A percentile compares a stretch with the other conserved stretches of the same genome.
Evolutionary conservation across 2,329 filamentous ascomycete genomes (phyloP).

Genomic region (Aureobasidium sp.): DNA sequence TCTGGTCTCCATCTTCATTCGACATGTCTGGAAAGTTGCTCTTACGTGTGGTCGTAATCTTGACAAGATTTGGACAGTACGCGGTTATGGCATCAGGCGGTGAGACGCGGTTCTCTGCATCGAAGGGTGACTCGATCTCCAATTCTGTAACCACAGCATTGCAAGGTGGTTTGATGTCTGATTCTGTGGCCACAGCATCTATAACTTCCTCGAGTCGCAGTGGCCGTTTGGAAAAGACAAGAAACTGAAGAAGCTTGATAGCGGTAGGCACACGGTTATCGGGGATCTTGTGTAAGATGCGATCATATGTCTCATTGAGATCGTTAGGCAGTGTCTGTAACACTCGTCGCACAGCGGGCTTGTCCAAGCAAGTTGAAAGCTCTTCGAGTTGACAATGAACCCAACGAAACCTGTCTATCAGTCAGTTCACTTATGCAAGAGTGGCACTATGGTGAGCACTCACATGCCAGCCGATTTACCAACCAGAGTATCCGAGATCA

Average conservation of each 20-base stretch:
- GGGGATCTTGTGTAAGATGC: not conserved
- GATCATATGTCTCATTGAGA: not conserved
- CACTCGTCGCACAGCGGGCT: not conserved
- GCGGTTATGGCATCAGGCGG: not conserved
- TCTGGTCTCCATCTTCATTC: not conserved
- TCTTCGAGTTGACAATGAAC: constrained; percentile 12
- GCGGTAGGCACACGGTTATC: constrained; percentile 1
- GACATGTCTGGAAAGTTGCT: no score
- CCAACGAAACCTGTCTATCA: not conserved
- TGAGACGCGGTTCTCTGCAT: not conserved
- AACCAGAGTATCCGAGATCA: not conserved
- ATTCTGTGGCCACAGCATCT: not conserved
- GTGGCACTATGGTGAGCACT: no score
- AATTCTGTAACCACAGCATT: not conserved
- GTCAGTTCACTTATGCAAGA: no score
- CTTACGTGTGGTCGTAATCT: not conserved
- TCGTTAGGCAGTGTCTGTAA: not conserved
- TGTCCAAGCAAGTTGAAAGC: not conserved
- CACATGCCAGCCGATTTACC: not conserved
- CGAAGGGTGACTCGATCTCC: not conserved
- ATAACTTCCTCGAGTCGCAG: not conserved
- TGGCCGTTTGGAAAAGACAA: not conserved
- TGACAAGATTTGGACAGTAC: not conserved
- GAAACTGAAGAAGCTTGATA: constrained; percentile 9
- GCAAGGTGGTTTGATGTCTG: not conserved